Conservation (phyloP, 2,329 filamentous ascomycete genomes). For the Microdochium trichocladiopsis region DNA sequence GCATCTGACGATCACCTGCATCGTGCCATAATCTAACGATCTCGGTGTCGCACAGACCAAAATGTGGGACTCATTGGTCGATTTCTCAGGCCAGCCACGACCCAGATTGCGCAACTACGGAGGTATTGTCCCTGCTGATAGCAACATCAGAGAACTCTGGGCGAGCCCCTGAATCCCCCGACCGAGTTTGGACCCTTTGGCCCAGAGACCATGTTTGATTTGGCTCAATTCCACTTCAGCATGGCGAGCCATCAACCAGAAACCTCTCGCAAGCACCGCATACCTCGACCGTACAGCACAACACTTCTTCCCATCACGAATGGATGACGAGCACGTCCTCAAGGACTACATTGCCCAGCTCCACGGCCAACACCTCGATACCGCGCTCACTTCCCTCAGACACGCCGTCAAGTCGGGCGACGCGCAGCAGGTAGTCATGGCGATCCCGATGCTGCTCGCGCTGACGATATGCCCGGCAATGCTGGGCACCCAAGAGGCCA, state of each 20-base stretch:
- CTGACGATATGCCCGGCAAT: conserved; percentile 33
- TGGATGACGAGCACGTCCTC: background rate
- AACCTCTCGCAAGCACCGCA: background rate
- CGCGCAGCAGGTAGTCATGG: conserved; percentile 23
- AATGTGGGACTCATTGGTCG: background rate
- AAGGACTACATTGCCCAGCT: background rate
- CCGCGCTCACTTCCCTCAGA: conserved; percentile 6
- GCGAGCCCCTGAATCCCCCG: no score
- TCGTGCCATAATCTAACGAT: background rate
- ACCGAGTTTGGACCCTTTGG: no score
- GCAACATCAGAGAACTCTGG: no score
- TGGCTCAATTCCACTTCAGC: background rate
- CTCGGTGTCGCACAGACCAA: background rate
- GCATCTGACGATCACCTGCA: background rate
- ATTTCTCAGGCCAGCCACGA: background rate
- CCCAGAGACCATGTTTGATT: no score
- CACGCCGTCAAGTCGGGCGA: conserved; percentile 1
- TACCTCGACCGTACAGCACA: background rate
- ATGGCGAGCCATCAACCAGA: background rate
- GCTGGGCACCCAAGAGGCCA: conserved; percentile 39
- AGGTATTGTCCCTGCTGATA: no score
- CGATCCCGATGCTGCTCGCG: conserved; percentile 31
- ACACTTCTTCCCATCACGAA: background rate
- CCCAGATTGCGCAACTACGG: no score
- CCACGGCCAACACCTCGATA: conserved; percentile 13